Conservation (phyloP, 2,329 filamentous ascomycete species). For the Penicillium sp. region DNA sequence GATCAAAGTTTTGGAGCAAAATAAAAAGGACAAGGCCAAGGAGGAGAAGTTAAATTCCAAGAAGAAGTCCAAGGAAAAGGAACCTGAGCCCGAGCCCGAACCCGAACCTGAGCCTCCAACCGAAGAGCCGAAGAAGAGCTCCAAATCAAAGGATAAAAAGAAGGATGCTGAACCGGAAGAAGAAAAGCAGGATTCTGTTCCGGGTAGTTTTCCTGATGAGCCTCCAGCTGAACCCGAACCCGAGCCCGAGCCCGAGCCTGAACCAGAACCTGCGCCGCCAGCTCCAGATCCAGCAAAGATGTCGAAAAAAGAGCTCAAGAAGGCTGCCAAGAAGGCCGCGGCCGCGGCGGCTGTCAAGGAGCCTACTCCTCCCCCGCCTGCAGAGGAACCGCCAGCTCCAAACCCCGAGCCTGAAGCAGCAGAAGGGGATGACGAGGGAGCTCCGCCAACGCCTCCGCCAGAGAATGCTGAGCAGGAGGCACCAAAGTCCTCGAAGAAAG, state of each 20-base stretch:
- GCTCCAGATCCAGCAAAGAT: conserved; percentile 23
- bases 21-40: conserved; percentile 20
- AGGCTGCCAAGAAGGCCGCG: conserved; percentile 24
- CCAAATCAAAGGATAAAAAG: conserved; percentile 28
- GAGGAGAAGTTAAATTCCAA: conserved; percentile 30
- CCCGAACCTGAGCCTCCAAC: conserved; percentile 34
- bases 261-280: conserved; percentile 25
- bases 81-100: conserved; percentile 26
- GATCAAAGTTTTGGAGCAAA: not conserved
- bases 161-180: conserved; percentile 20
- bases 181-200: conserved; percentile 41
- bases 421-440: conserved; percentile 19
- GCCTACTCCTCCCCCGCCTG: conserved; percentile 28
- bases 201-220: conserved; percentile 54
- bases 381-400: conserved; percentile 30
- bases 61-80: conserved; percentile 3
- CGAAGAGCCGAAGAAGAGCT: conserved; percentile 24
- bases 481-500: conserved; percentile 60
- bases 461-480: conserved; percentile 46
- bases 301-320: conserved; percentile 27
- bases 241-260: conserved; percentile 14
- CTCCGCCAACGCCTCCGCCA: conserved; percentile 47
- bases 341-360: conserved; percentile 10
- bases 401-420: conserved; percentile 32
- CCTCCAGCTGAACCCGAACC: conserved; percentile 18